Percentiles rank a stretch among this genome's conserved stretches.
These are phyloP conservation scores for Rhodotorula taiwanensis DNA, from an alignment of 768 basidiomycete species.

Conservation along the genomic window DNA sequence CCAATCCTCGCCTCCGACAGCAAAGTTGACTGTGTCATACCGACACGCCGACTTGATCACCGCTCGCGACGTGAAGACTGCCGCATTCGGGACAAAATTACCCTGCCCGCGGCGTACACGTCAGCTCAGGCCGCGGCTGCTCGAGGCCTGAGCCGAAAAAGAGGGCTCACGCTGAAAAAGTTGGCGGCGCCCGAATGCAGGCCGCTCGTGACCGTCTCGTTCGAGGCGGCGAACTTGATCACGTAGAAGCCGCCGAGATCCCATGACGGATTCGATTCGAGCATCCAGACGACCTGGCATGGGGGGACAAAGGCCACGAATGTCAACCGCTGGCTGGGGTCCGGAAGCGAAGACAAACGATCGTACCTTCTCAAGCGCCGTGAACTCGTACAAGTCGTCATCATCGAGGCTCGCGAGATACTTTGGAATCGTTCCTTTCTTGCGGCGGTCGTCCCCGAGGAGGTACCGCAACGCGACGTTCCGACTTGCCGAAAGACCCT, in stretches of 20 bases:
- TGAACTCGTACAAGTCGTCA: constrained; percentile 38
- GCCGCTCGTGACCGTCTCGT: constrained; percentile 15
- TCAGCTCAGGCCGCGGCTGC: too few species aligned
- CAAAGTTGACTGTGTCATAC: constrained; percentile 32
- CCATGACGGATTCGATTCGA: constrained; percentile 34
- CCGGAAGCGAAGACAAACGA: too few species aligned
- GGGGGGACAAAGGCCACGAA: too few species aligned
- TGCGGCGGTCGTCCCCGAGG: not conserved
- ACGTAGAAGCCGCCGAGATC: constrained; percentile 29
- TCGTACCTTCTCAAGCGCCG: constrained; percentile 34
- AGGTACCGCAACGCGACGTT: constrained; percentile 31
- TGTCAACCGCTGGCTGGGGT: too few species aligned
- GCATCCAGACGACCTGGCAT: constrained; percentile 33
- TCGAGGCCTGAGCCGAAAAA: too few species aligned
- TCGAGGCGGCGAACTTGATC: constrained; percentile 24
- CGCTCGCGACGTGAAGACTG: constrained; percentile 19
- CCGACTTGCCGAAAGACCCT: constrained; percentile 19
- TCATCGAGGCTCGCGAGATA: constrained; percentile 32
- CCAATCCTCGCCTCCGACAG: constrained; percentile 38
- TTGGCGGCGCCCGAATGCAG: constrained; percentile 17
- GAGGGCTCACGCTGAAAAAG: constrained; percentile 18
- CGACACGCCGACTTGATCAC: constrained; percentile 7
- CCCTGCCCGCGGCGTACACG: too few species aligned
- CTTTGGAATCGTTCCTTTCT: constrained; percentile 11
- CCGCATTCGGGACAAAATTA: constrained; percentile 36